These are phyloP conservation scores for Antitrichia curtipendula DNA, from an alignment of 225 moss, liverwort and hornwort species.

Conservation along the genomic window DNA sequence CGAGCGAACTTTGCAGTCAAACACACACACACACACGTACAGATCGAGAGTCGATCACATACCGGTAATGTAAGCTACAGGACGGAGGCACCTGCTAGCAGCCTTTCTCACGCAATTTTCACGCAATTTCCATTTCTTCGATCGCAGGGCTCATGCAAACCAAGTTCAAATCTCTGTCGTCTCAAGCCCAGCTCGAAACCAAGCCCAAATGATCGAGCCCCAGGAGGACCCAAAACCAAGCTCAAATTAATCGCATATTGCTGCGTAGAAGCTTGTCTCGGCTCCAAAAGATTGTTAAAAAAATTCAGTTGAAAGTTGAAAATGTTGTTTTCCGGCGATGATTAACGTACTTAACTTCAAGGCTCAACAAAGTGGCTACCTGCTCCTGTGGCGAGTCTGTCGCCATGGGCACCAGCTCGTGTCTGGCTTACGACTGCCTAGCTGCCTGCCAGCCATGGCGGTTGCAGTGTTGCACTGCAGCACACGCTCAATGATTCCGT, in stretches of 20 bases:
- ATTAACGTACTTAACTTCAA: no score
- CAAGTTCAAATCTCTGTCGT: neutral
- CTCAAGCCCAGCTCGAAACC: neutral
- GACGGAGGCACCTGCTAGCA: neutral
- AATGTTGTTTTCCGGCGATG: neutral
- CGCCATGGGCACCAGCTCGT: neutral
- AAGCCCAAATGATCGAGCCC: no score
- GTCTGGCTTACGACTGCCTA: neutral
- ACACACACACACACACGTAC: neutral
- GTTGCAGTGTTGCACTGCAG: neutral
- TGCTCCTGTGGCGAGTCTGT: neutral
- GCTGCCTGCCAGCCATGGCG: neutral
- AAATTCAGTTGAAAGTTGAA: no score
- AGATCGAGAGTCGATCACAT: no score
- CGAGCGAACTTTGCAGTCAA: neutral
- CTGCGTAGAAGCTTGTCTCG: neutral
- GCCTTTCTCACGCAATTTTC: neutral
- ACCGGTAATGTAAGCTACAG: neutral
- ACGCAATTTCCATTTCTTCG: neutral
- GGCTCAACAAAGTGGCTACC: neutral
- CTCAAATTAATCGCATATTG: neutral
- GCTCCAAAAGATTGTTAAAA: neutral
- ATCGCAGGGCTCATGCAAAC: neutral
- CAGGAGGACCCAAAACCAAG: neutral
- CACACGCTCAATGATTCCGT: neutral